Evolutionary conservation across 345 rosid genomes (phyloP), one percentile per base, ranked within the genome.

Genomic region (Bruguiera sexangula): DNA sequence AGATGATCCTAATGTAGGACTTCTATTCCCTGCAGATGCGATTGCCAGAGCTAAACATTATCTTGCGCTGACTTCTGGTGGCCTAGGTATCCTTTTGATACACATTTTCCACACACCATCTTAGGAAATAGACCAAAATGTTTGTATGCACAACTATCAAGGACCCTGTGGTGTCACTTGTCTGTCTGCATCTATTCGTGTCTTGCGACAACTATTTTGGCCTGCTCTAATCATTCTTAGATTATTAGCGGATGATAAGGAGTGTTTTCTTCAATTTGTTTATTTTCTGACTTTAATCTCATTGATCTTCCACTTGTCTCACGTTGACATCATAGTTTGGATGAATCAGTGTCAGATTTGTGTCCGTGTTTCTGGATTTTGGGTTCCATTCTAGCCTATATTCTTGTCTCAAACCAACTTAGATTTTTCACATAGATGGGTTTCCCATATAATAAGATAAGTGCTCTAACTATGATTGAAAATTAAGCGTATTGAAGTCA

Each of bases 41-140:
- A 90, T 95, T 83, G 96, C 97, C 62, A 92, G 73, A 76, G 99
- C 99, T 65, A 92, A 88, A 69, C 96, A 92, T 79, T 95, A 95
- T 83, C 92, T 95, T 78, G 77, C 99, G 54, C 6, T 84, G 74
- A 85, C 92, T 64, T 39, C 89, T 26, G 99, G 97, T 70, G 99
- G 99, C 69, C 84, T 95, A 86, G 99, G 99, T 91, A 91, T 81
- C 27, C 31, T 60, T 39, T 68, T 64, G 46, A 32, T 43, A 37
- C 27, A 21, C 43, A 22, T 34, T 73, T 46, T 48, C 19, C 48
- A 32, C 53, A 16, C 55, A 29, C 26, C 67, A 20, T 57, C 36
- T 31, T 43, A 51, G 63, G 34, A 29, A 65, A 71, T 57, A 15
- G 50, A 24, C 60, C 62, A 24, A 57, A 71, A 34, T 21, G 22